Base-by-base conservation (phyloP, 2,329 filamentous ascomycete species). In the Ascochyta viciae-villosae region DNA sequence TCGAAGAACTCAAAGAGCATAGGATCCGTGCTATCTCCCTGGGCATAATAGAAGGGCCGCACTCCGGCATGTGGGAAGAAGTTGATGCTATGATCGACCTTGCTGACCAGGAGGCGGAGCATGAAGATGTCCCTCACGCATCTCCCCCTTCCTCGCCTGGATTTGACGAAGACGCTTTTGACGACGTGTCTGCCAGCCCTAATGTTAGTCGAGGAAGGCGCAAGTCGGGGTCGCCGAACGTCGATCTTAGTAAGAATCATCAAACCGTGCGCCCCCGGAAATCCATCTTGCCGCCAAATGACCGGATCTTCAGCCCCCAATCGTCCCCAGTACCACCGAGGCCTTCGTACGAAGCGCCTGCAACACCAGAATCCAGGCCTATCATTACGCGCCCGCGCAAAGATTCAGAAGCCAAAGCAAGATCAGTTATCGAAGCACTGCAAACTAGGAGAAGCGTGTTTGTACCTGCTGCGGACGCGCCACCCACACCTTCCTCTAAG, bases 61-160 rank as follows among this genome's bases (percentile, higher is more conserved):
- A 87, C 22, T 81, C 82, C 12, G 78, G 79, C 12, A 80, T 90
- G 42, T 96, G 90, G 90, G 86, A 87, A 65, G 90, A 95, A 72
- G 91, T 92, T 1, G 90, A 95, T 72, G 90, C 90, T 13, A 93
- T 96, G 76, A 95, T 96, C 70, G 89, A 90, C 31, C 79, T 96
- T n/a, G 91, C 91, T 41, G 87, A 87, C 41, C 81, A 88, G 60
- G 85, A 88, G 63, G 84, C 85, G 42, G 84, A 87, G 49, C 84
- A 87, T 24, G 83, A 86, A 55, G 77, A 82, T 19, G 77, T 79
- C 22, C 80, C 81, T 31, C 80, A 81, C 35, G 75, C 79, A 33
- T 85, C 84, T 7, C 73, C 75, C 31, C 83, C 84, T 6, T 87
- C 85, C 1, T 81, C 80, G 13, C 83, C 85, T 3, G 82, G 80